phyloP scores from a whole-genome alignment of 768 basidiomycete species.

The Suillus americanus region DNA sequence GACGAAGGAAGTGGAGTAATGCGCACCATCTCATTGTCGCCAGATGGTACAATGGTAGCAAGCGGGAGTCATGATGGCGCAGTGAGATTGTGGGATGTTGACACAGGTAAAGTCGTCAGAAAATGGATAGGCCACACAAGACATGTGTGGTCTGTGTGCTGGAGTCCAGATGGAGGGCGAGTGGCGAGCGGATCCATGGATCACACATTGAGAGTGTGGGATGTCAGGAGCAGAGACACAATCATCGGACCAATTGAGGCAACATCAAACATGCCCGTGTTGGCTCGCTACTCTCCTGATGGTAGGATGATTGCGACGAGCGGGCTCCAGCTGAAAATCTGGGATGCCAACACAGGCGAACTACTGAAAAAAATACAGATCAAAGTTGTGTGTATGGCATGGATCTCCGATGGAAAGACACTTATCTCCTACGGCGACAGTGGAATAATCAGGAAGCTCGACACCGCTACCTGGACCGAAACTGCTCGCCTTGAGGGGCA shows the following conservation, averaged over 20 bases:
- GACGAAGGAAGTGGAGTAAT: background rate
- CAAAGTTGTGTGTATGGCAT: background rate
- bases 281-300: background rate
- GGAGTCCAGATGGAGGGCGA: background rate
- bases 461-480: background rate
- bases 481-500: background rate
- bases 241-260: background rate
- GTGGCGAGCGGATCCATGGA: background rate
- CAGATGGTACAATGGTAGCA: background rate
- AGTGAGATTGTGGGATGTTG: background rate
- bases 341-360: background rate
- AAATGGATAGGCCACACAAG: background rate
- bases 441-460: background rate
- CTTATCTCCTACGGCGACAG: background rate
- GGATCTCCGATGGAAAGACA: background rate
- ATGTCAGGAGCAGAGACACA: background rate
- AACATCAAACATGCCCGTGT: background rate
- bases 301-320: background rate
- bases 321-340: background rate
- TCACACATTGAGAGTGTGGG: background rate
- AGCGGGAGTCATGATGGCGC: background rate
- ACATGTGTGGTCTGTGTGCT: background rate
- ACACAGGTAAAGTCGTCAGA: background rate
- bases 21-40: background rate
- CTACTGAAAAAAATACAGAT: background rate